A percentile compares a stretch with the other conserved stretches of the same genome.
phyloP scores from a whole-genome alignment of 148 eudicot genomes.

The Tetragonia tetragonoides region DNA sequence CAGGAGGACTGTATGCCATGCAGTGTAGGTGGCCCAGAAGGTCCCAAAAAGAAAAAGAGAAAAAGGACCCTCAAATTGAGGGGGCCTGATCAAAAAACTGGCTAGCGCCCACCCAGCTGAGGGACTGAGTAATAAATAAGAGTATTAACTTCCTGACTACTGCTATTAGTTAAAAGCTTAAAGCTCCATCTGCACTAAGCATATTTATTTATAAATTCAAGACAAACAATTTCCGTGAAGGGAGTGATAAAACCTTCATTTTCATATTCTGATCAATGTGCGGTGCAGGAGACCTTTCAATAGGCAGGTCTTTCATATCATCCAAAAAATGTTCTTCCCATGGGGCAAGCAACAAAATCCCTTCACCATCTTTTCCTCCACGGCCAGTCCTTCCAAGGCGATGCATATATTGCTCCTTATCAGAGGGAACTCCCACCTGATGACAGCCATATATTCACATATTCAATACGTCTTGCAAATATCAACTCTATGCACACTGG shows the following conservation, averaged over 20 bases:
- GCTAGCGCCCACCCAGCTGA: background rate
- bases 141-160: background rate
- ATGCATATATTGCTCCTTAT: constrained; percentile 77
- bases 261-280: constrained; percentile 42
- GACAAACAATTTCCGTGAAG: constrained; percentile 1
- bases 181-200: constrained; percentile 4
- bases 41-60: too few relatives aligned
- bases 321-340: constrained; percentile 88
- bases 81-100: too few relatives aligned
- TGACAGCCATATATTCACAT: constrained; percentile 11
- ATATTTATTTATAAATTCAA: background rate
- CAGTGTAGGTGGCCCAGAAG: too few relatives aligned
- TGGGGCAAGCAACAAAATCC: constrained; percentile 78
- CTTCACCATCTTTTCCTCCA: constrained; percentile 84
- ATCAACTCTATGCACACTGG: background rate
- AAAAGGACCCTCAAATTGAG: too few relatives aligned
- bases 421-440: constrained; percentile 84
- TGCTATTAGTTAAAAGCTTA: background rate
- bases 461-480: background rate
- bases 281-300: constrained; percentile 54
- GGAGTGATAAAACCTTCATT: constrained; percentile 46
- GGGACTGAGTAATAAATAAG: background rate
- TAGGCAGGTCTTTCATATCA: constrained; percentile 63
- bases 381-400: constrained; percentile 94
- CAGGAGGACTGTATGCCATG: too few relatives aligned